Base-by-base conservation (phyloP, 2,329 filamentous ascomycete species). In the Cladosporium halotolerans region DNA sequence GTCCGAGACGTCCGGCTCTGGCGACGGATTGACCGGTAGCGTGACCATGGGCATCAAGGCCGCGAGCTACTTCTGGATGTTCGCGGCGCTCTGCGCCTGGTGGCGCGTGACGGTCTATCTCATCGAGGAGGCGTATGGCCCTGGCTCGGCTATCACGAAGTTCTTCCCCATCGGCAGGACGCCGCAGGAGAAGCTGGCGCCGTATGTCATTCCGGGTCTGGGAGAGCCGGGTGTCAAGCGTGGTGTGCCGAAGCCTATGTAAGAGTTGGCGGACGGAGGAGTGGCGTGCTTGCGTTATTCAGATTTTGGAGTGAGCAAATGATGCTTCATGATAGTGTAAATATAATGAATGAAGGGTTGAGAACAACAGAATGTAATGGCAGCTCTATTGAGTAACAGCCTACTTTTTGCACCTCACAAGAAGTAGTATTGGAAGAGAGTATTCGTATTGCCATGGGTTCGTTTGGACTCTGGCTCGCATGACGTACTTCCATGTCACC, bases 221-320 rank as follows among this genome's bases (percentile, higher is more conserved):
- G 60, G 60, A 9, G 60, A 62, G 54, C 60, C 59, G 10, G 60
- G 60, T 51, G 60, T 62, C n/a, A 62, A 61, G 57, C 45, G 60
- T 43, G 60, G 58, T 43, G 60, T 61, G 55, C 58, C 60, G 5
- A 57, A 55, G 48, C 48, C 48, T n/a, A 23, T 51, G 36, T 39
- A 39, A 39, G 23, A 2, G 23, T 28, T 5, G 23, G 4, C 7
- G 4, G 23, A 5, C 1, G 23, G 23, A 28, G 23, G 23, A 28
- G 23, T 7, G 23, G 23, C 7, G 2, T 1, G 2, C 23, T 28
- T 28, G 23, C 23, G 23, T 28, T 28, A 4, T 7, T 28, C 23
- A 7, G 23, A 28, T 28, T 28, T 5, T 7, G 5, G 7, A 28
- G 5, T 28, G 7, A 7, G 4, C 23, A 28, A 5, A 4, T 5